Base-by-base conservation (phyloP, 495 filamentous ascomycete species). In the Hyaloscypha variabilis region DNA sequence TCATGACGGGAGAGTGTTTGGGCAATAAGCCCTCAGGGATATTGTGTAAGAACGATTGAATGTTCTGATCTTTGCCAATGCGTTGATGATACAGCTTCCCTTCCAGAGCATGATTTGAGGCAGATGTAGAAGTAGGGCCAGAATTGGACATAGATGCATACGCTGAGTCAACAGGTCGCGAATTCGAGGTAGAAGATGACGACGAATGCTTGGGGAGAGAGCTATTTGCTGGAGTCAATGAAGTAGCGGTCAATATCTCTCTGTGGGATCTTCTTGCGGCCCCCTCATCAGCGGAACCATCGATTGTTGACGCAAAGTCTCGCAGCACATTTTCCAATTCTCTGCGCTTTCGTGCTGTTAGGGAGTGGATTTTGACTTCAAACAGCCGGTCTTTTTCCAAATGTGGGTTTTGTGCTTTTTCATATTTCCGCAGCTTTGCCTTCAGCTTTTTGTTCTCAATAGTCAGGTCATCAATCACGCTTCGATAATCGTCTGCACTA, bases 391-490 rank as follows among this genome's bases (percentile, higher is more conserved):
- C 90, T 30, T 76, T 80, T 2, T 75, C 73, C 59, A 91, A 74
- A 65, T 85, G 81, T 34, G 83, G 77, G 34, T 85, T 83, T 14
- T 89, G 83, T 63, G 85, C 72, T 55, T 82, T 85, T 72, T 89
- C 88, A 65, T 90, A 89, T 60, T 86, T 85, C 70, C 79, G 86
- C 63, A 94, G 66, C 69, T 85, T 87, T 67, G 85, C 83, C 75
- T 88, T 91, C 58, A 94, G 73, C 64, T 84, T 86, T 70, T 91
- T 83, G 74, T 90, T 91, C 68, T 90, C 87, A 36, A 91, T 76
- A 0, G 89, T 91, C 58, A 91, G 72, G 70, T 91, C 89, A 67
- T 91, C 89, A 50, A 91, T 90, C 34, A 91, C 86, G 65, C 86
- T 85, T 56, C 88, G 78, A 62, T 81, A 89, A 66, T 86, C 85